Conservation (phyloP, 805 yeast genomes). For the Hanseniaspora occidentalis region DNA sequence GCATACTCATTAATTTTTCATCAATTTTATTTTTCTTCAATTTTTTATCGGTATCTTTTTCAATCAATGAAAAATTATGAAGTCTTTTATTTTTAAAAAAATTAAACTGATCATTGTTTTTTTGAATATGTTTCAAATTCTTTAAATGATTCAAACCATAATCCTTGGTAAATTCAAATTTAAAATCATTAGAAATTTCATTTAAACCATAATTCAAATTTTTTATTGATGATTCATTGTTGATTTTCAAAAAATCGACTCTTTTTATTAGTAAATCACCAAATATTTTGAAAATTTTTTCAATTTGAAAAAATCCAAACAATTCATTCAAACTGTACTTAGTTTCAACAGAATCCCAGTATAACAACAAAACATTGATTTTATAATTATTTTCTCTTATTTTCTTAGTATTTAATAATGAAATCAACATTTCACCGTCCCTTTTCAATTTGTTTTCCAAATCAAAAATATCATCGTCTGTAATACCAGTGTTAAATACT, state of each 20-base stretch:
- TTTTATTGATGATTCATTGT: conserved; percentile 20
- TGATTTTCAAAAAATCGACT: conserved; percentile 19
- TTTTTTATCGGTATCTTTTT: not conserved
- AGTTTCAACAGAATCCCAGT: conserved; percentile 30
- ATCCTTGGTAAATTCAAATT: conserved; percentile 22
- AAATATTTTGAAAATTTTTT: conserved; percentile 23
- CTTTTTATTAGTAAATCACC: conserved; percentile 15
- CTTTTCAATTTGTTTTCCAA: conserved; percentile 23
- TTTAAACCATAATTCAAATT: conserved; percentile 20
- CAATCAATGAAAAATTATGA: conserved; percentile 6
- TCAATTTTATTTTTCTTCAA: conserved; percentile 5
- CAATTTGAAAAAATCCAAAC: conserved; percentile 12
- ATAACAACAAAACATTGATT: conserved; percentile 21
- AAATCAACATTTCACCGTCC: conserved; percentile 24
- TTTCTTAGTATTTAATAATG: conserved; percentile 22
- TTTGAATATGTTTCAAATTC: conserved; percentile 10
- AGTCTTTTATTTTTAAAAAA: conserved; percentile 8
- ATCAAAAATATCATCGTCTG: conserved; percentile 22
- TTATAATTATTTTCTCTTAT: conserved; percentile 18
- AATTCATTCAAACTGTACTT: conserved; percentile 11
- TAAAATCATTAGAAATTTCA: conserved; percentile 14
- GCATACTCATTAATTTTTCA: conserved; percentile 1
- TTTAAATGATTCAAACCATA: conserved; percentile 16
- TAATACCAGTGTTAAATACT: conserved; percentile 29
- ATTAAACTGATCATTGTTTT: too few relatives aligned